A percentile compares a stretch with the other conserved stretches of the same genome.
phyloP scores from a whole-genome alignment of 1,284 basidiomycete genomes.

The Leucoagaricus sp. region DNA sequence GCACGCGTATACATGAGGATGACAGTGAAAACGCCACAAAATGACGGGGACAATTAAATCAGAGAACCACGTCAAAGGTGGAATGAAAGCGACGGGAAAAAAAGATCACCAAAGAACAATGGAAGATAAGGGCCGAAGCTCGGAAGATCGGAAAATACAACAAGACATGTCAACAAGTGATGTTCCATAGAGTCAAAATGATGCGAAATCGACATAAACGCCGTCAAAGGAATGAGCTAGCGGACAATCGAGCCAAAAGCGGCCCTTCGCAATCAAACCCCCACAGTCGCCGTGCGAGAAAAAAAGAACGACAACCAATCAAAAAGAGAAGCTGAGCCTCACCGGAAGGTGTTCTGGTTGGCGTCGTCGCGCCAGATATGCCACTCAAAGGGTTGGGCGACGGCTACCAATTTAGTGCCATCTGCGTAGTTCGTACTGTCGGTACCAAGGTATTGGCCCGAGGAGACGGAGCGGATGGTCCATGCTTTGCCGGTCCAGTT shows the following conservation, averaged over 20 bases:
- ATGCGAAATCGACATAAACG: not conserved
- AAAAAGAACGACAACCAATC: not conserved
- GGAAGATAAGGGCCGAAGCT: not conserved
- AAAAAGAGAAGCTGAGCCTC: conserved; percentile 6
- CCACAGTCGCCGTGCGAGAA: not conserved
- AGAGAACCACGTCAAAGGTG: not conserved
- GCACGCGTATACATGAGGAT: not conserved
- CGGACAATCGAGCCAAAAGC: not conserved
- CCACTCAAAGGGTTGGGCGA: conserved; percentile 40
- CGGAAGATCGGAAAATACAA: not conserved
- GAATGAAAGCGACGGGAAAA: not conserved
- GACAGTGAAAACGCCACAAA: too few species aligned
- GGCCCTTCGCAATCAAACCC: not conserved
- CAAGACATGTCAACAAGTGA: not conserved
- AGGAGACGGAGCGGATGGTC: conserved; percentile 41
- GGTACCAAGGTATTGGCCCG: conserved; percentile 42
- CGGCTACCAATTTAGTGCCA: conserved; percentile 36
- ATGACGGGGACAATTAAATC: not conserved
- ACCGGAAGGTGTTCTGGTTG: conserved; percentile 35
- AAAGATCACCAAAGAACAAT: not conserved
- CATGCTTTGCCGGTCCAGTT: conserved; percentile 39
- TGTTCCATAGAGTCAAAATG: not conserved
- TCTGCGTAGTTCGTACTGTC: conserved; percentile 30
- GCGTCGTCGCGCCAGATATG: conserved; percentile 41
- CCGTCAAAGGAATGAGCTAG: not conserved